A percentile compares a stretch with the other conserved stretches of the same genome.
These are phyloP conservation scores for Arabidopsis hybrid DNA, from an alignment of 441 rosid species.

Conservation along the genomic window DNA sequence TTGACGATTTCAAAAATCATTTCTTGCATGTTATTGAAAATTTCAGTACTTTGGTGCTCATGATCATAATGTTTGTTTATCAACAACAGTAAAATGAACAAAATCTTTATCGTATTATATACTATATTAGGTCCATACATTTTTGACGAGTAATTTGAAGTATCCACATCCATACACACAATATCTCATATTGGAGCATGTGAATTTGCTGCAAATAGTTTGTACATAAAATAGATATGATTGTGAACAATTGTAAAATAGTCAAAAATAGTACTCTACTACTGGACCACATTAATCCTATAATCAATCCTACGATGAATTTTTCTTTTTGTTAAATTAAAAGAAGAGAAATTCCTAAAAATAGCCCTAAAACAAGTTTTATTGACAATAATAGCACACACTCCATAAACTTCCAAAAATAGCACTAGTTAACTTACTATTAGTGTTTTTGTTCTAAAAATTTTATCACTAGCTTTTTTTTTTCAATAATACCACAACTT, in stretches of 20 bases:
- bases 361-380: too few species aligned
- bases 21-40: background rate
- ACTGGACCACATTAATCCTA: too few species aligned
- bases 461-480: too few species aligned
- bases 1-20: background rate
- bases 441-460: too few species aligned
- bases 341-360: too few species aligned
- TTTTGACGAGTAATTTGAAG: background rate
- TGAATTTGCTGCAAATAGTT: constrained; percentile 31
- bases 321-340: background rate
- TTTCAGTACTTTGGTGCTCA: background rate
- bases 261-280: too few species aligned
- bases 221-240: constrained; percentile 9
- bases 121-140: background rate
- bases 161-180: background rate
- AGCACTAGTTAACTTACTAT: too few species aligned
- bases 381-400: too few species aligned
- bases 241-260: background rate
- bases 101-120: background rate
- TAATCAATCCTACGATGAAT: background rate
- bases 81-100: background rate
- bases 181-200: constrained; percentile 27
- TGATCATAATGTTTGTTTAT: background rate
- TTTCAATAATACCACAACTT: too few species aligned
- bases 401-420: too few species aligned